phyloP scores from a whole-genome alignment of 2,329 filamentous ascomycete genomes.

The Bipolaris sorokiniana region DNA sequence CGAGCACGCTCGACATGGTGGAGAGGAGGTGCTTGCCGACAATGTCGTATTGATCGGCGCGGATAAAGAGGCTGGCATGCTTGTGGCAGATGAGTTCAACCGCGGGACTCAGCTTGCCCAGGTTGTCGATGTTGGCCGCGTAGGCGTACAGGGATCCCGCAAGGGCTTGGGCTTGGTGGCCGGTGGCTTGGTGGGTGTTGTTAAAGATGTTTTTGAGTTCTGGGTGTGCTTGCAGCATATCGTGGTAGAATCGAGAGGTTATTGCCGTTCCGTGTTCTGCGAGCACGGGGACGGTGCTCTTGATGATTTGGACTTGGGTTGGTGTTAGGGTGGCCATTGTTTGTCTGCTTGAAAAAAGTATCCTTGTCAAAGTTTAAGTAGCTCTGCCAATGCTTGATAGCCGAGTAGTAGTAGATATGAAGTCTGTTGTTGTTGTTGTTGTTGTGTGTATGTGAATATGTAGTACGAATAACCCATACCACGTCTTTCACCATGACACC shows the following conservation, averaged over 20 bases:
- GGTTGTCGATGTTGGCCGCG: constrained; percentile 73
- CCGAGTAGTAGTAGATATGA: not conserved
- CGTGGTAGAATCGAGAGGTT: constrained; percentile 73
- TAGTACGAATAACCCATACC: not conserved
- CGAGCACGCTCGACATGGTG: constrained; percentile 71
- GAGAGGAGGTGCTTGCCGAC: constrained; percentile 72
- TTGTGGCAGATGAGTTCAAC: constrained; percentile 77
- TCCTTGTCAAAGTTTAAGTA: not conserved
- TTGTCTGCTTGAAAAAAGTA: not conserved
- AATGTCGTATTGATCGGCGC: constrained; percentile 71
- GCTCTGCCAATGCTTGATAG: not conserved
- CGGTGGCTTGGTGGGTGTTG: constrained; percentile 69
- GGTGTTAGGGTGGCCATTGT: constrained; percentile 59
- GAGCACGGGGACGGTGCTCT: constrained; percentile 72
- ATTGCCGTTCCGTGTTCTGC: constrained; percentile 71
- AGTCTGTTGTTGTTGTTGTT: not conserved
- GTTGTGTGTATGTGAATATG: not conserved
- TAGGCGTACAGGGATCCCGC: constrained; percentile 73
- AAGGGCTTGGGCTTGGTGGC: constrained; percentile 72
- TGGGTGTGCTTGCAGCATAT: constrained; percentile 69
- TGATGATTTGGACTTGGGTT: constrained; percentile 69
- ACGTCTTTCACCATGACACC: not conserved
- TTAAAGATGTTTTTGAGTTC: constrained; percentile 75
- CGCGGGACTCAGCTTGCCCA: constrained; percentile 62
- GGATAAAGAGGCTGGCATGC: constrained; percentile 73